Percentiles rank a stretch among this genome's conserved stretches.
Conservation (phyloP, 2,329 filamentous ascomycete species). For the Arachnopeziza araneosa region DNA sequence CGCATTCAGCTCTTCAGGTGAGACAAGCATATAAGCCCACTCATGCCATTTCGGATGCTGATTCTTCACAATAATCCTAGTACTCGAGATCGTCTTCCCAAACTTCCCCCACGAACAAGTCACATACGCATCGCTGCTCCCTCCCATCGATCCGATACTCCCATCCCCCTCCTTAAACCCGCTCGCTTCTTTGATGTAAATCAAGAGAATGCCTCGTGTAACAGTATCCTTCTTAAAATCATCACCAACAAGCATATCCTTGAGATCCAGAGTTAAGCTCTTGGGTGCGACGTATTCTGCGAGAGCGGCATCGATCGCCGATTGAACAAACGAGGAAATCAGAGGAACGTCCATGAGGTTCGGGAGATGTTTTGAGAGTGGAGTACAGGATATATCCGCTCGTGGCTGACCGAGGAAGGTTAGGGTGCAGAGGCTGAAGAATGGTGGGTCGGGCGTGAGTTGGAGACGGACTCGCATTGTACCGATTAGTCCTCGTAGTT, state of each 20-base stretch:
- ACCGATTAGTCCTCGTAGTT: conserved; percentile 66
- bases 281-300: conserved; percentile 74
- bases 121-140: conserved; percentile 65
- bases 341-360: conserved; percentile 73
- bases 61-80: conserved; percentile 58
- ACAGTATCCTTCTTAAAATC: conserved; percentile 73
- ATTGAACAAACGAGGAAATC: conserved; percentile 69
- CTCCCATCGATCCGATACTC: conserved; percentile 53
- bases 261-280: conserved; percentile 66
- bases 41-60: conserved; percentile 69
- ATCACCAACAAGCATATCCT: conserved; percentile 71
- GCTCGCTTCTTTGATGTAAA: conserved; percentile 60
- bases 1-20: conserved; percentile 65
- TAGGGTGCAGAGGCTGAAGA: conserved; percentile 68
- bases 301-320: conserved; percentile 66
- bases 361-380: conserved; percentile 60
- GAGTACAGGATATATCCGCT: conserved; percentile 64
- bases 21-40: conserved; percentile 62
- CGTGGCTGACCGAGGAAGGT: conserved; percentile 72
- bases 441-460: conserved; percentile 69
- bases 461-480: conserved; percentile 65
- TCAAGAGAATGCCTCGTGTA: conserved; percentile 57
- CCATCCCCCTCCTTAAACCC: conserved; percentile 69
- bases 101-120: conserved; percentile 75
- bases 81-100: conserved; percentile 62